Evolutionary conservation across 1,284 basidiomycete species (phyloP).

Genomic region (Neolentinus lepideus): DNA sequence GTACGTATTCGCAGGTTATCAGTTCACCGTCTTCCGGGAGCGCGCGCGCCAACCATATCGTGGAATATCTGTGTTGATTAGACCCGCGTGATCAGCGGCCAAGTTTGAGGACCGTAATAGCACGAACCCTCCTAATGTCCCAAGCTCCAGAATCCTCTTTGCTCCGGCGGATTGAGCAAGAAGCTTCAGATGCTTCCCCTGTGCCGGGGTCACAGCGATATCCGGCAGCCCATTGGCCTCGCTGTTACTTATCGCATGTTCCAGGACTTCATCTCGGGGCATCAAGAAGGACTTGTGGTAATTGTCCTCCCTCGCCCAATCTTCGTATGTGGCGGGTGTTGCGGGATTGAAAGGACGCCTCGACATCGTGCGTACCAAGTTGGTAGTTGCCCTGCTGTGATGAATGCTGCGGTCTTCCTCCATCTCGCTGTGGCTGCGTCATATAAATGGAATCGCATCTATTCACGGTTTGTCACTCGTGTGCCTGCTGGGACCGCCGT

Average conservation of each 20-base stretch:
- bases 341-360: neutral
- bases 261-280: slow-evolving; percentile 34
- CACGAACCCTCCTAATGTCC: slow-evolving; percentile 53
- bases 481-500: neutral
- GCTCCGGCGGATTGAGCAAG: slow-evolving; percentile 39
- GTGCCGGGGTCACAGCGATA: slow-evolving; percentile 46
- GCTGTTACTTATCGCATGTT: slow-evolving; percentile 34
- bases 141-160: slow-evolving; percentile 51
- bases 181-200: slow-evolving; percentile 51
- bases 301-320: slow-evolving; percentile 44
- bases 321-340: slow-evolving; percentile 13
- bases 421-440: neutral
- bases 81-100: slow-evolving; percentile 8
- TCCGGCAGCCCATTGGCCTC: slow-evolving; percentile 36
- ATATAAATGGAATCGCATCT: neutral
- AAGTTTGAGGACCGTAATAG: slow-evolving; percentile 8
- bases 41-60: slow-evolving; percentile 52
- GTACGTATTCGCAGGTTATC: slow-evolving; percentile 40
- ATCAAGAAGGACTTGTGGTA: slow-evolving; percentile 55
- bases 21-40: slow-evolving; percentile 46
- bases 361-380: neutral
- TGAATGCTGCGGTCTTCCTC: neutral
- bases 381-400: neutral
- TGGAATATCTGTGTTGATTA: slow-evolving; percentile 37
- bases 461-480: neutral